Conservation (phyloP, 75 land plant genomes). For the Ceratopteris richardii region DNA sequence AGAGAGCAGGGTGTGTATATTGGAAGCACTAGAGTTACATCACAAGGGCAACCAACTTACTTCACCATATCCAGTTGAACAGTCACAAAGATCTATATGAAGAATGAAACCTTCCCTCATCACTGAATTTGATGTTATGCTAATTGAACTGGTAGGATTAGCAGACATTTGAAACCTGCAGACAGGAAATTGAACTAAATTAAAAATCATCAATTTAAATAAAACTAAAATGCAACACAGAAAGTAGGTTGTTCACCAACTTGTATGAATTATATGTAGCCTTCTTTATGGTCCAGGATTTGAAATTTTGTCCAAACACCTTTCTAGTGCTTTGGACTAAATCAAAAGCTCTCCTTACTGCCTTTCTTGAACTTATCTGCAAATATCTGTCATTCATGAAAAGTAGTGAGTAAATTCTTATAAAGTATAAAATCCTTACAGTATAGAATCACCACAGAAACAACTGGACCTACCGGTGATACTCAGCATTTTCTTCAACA, state of each 20-base stretch:
- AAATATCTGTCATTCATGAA: no score
- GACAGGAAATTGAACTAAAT: constrained; percentile 8
- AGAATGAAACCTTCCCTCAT: constrained; percentile 67
- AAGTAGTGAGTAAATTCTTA: background rate
- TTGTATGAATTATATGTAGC: constrained; percentile 3
- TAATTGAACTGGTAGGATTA: constrained; percentile 38
- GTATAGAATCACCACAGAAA: background rate
- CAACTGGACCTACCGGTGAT: constrained; percentile 48
- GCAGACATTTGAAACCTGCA: constrained; percentile 55
- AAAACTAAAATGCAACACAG: background rate
- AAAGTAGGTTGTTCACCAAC: no score
- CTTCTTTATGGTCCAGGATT: constrained; percentile 35
- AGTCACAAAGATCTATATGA: constrained; percentile 42
- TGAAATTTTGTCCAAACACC: background rate
- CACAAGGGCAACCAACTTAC: no score
- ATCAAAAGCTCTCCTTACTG: constrained; percentile 40
- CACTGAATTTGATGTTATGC: constrained; percentile 6
- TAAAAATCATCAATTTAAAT: background rate
- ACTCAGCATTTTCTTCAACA: constrained; percentile 64
- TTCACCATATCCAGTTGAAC: constrained; percentile 75
- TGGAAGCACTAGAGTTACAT: no score
- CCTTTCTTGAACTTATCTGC: constrained; percentile 36
- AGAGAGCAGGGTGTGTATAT: no score
- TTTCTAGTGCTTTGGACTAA: constrained; percentile 23
- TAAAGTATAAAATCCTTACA: background rate